Conservation (phyloP, 768 basidiomycete species). For the Chlorophyllum brunneum region DNA sequence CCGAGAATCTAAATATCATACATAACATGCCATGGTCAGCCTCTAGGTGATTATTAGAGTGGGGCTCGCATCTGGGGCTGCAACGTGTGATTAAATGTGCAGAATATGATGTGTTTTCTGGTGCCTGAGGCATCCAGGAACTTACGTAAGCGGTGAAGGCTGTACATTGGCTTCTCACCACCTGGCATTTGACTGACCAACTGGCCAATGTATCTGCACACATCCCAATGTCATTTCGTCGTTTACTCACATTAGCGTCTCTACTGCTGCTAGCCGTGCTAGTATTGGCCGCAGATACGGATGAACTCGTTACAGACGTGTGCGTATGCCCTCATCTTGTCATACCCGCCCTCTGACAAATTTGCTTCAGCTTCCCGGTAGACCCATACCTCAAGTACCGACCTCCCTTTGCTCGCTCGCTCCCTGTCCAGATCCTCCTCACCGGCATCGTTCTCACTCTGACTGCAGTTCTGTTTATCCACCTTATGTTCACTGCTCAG, state of each 20-base stretch:
- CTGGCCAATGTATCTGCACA: not conserved
- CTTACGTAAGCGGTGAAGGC: no score
- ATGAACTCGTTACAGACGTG: not conserved
- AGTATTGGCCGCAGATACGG: not conserved
- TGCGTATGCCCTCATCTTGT: not conserved
- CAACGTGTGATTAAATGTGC: no score
- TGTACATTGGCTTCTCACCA: no score
- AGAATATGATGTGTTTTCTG: no score
- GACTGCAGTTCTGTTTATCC: slow-evolving; percentile 79
- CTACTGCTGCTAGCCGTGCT: slow-evolving; percentile 2
- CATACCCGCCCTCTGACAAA: not conserved
- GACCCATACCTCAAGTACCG: slow-evolving; percentile 81
- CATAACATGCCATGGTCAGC: no score
- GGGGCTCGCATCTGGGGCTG: no score
- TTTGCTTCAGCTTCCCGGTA: slow-evolving; percentile 13
- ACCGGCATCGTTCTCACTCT: slow-evolving; percentile 84
- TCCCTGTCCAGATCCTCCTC: slow-evolving; percentile 88
- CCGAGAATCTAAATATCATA: no score
- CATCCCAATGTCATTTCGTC: slow-evolving; percentile 2
- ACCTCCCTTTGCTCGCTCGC: slow-evolving; percentile 80
- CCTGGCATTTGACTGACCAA: not conserved
- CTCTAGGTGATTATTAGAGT: no score
- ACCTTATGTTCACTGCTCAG: slow-evolving; percentile 91
- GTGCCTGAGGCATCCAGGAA: no score
- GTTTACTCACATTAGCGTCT: not conserved